phyloP scores from a whole-genome alignment of 2,329 filamentous ascomycete genomes.

The Raffaelea deltoideospora region DNA sequence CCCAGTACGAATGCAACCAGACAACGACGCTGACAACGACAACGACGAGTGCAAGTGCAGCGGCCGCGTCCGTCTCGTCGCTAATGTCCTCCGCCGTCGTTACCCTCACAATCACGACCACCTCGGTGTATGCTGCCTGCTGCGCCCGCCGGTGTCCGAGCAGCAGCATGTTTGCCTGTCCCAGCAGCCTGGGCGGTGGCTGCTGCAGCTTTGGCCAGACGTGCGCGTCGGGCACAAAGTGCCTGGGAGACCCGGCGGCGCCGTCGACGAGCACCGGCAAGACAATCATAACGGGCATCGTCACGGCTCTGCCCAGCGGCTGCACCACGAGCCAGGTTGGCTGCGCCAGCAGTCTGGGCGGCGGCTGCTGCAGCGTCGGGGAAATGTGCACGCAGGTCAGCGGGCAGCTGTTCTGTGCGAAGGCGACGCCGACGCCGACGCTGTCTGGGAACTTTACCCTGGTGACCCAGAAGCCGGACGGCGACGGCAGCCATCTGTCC shows the following conservation, averaged over 20 bases:
- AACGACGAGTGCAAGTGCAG: no score
- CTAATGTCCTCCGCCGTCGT: constrained; percentile 3
- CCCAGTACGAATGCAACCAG: constrained; percentile 15
- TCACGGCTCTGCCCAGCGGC: constrained; percentile 21
- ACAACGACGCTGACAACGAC: constrained; percentile 10
- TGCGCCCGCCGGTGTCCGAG: constrained; percentile 24
- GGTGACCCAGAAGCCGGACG: background rate
- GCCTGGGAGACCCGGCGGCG: constrained; percentile 7
- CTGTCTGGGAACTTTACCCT: constrained; percentile 13
- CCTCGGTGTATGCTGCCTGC: constrained; percentile 18
- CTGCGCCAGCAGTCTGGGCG: constrained; percentile 25
- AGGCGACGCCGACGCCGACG: constrained; percentile 11
- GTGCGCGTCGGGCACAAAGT: constrained; percentile 21
- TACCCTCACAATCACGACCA: constrained; percentile 13
- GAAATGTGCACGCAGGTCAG: constrained; percentile 25
- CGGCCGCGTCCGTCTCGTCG: no score
- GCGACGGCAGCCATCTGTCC: constrained; percentile 19
- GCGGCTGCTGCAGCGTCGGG: constrained; percentile 33
- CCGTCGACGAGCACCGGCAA: background rate
- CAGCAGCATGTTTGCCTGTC: constrained; percentile 29
- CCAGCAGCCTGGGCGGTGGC: constrained; percentile 25
- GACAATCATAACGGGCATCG: constrained; percentile 14
- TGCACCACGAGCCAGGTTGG: constrained; percentile 29
- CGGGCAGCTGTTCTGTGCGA: constrained; percentile 24
- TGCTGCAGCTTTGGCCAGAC: constrained; percentile 32